Base-by-base conservation (phyloP, 106 monocot genomes). In the Platanthera guangdongensis region DNA sequence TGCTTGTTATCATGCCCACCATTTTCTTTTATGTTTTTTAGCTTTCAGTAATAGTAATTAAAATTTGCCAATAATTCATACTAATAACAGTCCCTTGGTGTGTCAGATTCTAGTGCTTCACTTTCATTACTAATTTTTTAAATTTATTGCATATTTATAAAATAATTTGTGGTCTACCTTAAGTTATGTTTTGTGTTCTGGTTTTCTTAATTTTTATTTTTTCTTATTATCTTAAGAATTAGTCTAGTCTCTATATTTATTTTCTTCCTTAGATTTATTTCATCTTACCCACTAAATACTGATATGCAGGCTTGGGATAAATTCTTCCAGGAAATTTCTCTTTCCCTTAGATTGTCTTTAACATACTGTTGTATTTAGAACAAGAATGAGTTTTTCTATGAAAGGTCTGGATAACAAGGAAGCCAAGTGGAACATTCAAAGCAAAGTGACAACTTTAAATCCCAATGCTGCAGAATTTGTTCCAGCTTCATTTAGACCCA, bases 381-480 rank as follows among this genome's bases (percentile, higher is more conserved):
- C 21, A 75, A 74, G 57, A 18, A 85, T 82, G 82, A 85, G 68
- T 81, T 82, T 79, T 4, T 65, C 79, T 8, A 74, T 28, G 71
- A 78, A 71, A 76, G 79, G 62, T 54, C 47, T 73, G 6, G 4
- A 52, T 6, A 57, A 69, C 71, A 77, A 79, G 54, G 85, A 79
- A 72, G 12, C 39, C 7, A 82, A 79, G 76, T 54, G 47, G 22
- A 78, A 30, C 59, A 28, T 60, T 68, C 67, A 53, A 51, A 83
- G 54, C 25, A 86, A 74, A 64, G 15, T 49, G 7, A 80, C 70
- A 4, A 75, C 69, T 12, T 76, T 86, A 78, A 86, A 86, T 54
- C 86, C 86, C 30, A 83, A 86, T 83, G 86, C 86, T 50, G 80
- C 83, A 55, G 86, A 83, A 49, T 86, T 86, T 68, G 74, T 86